phyloP scores from a whole-genome alignment of 2,329 filamentous ascomycete species.

The Plenodomus biglobosus region DNA sequence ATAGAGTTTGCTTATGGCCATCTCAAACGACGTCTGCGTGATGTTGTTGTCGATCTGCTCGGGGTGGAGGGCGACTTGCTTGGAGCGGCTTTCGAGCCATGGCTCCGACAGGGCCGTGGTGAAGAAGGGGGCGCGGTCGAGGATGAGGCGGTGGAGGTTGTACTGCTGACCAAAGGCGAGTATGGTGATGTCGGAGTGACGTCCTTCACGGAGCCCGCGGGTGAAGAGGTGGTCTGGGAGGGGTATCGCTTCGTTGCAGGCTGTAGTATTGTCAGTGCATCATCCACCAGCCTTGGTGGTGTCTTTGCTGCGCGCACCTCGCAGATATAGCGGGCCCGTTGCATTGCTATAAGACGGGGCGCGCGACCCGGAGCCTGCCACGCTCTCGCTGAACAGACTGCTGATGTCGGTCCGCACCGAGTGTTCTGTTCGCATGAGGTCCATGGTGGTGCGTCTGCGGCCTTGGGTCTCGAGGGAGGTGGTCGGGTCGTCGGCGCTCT shows the following conservation, averaged over 20 bases:
- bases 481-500: conserved; percentile 53
- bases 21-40: conserved; percentile 55
- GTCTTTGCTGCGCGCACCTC: conserved; percentile 23
- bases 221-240: conserved; percentile 57
- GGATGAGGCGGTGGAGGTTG: conserved; percentile 56
- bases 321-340: conserved; percentile 37
- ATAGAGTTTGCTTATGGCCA: conserved; percentile 58
- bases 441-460: conserved; percentile 25
- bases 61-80: conserved; percentile 55
- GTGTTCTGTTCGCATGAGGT: conserved; percentile 40
- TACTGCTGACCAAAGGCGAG: conserved; percentile 56
- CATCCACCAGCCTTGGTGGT: background rate
- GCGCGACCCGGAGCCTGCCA: conserved; percentile 43
- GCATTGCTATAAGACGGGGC: conserved; percentile 47
- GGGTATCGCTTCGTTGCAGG: conserved; percentile 43
- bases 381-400: conserved; percentile 48
- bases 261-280: conserved; percentile 23
- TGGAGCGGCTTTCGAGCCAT: conserved; percentile 58
- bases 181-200: conserved; percentile 58
- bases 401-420: conserved; percentile 49
- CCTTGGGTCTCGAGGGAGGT: conserved; percentile 41
- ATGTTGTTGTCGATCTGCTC: conserved; percentile 58
- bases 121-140: conserved; percentile 60
- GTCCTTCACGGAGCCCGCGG: conserved; percentile 54
- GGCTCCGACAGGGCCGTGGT: conserved; percentile 56